Evolutionary conservation across 2,329 filamentous ascomycete genomes (phyloP).

Genomic region (Colletotrichum spaethianum): DNA sequence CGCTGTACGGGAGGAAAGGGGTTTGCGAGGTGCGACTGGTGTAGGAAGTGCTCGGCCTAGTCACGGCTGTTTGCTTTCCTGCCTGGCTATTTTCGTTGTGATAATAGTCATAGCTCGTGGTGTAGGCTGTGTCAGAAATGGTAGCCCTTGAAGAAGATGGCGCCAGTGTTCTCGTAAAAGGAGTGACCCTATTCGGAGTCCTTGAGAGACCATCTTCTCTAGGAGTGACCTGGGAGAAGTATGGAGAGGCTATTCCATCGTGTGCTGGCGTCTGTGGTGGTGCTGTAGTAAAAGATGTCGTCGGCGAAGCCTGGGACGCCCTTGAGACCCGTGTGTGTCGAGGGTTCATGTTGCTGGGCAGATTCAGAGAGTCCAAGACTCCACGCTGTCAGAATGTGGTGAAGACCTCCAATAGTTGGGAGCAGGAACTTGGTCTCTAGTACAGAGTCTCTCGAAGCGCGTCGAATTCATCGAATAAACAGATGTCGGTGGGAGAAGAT

Average conservation of each 20-base stretch:
- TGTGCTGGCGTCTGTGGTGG: background rate
- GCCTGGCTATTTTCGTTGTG: background rate
- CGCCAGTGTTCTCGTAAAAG: background rate
- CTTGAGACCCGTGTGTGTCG: background rate
- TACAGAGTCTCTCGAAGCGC: accelerated
- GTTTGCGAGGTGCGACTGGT: constrained; percentile 61
- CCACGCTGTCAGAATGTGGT: background rate
- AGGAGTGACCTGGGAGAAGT: constrained; percentile 42
- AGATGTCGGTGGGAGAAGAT: background rate
- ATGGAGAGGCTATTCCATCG: constrained; percentile 12
- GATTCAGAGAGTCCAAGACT: background rate
- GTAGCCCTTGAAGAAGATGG: background rate
- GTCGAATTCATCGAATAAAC: too few relatives aligned
- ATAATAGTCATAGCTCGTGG: constrained; percentile 20
- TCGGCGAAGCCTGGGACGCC: background rate
- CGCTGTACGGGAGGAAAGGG: constrained; percentile 60
- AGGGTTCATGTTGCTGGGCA: background rate
- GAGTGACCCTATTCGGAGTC: background rate
- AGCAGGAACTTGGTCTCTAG: too few relatives aligned
- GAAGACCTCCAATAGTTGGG: background rate
- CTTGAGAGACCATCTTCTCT: constrained; percentile 21
- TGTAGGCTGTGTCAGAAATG: background rate
- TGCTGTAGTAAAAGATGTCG: background rate
- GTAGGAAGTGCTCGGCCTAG: constrained; percentile 55
- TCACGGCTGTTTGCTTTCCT: constrained; percentile 4